Evolutionary conservation across 2,329 filamentous ascomycete species (phyloP).

Genomic region (Aspergillus proliferans): DNA sequence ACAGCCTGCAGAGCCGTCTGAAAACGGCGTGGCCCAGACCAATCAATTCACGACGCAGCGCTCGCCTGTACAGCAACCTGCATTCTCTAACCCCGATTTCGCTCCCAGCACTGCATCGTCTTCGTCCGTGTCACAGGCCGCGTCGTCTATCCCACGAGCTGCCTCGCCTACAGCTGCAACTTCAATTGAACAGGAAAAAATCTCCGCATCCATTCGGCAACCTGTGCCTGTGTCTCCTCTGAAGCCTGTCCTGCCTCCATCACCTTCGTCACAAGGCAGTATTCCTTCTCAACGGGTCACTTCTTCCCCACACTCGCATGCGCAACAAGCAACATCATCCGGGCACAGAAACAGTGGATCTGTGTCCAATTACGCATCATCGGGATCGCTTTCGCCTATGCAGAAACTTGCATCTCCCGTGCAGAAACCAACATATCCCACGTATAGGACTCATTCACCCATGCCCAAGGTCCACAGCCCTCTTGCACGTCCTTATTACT

Average conservation of each 20-base stretch:
- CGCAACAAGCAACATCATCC: conserved; percentile 9
- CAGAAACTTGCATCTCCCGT: conserved; percentile 10
- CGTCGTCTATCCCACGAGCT: conserved; percentile 3
- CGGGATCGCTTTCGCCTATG: conserved; percentile 3
- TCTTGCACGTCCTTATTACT: conserved; percentile 31
- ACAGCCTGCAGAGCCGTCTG: not conserved
- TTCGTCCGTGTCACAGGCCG: conserved; percentile 7
- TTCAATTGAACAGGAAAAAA: not conserved
- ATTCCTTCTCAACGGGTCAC: conserved; percentile 6
- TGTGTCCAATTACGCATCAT: not conserved
- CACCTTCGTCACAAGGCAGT: conserved; percentile 7
- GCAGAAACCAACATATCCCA: conserved; percentile 6
- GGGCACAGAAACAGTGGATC: conserved; percentile 1
- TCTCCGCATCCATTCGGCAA: not conserved
- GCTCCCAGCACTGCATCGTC: not conserved
- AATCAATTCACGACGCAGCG: not conserved
- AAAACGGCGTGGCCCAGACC: not conserved
- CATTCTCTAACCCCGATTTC: not conserved
- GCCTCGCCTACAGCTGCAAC: not conserved
- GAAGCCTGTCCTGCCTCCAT: not conserved
- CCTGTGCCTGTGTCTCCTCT: not conserved
- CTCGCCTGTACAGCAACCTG: not conserved
- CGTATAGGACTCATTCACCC: conserved; percentile 14
- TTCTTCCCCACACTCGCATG: conserved; percentile 11
- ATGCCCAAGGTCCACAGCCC: conserved; percentile 31